phyloP scores from a whole-genome alignment of 2,329 filamentous ascomycete species.

The Colletotrichum salicis region DNA sequence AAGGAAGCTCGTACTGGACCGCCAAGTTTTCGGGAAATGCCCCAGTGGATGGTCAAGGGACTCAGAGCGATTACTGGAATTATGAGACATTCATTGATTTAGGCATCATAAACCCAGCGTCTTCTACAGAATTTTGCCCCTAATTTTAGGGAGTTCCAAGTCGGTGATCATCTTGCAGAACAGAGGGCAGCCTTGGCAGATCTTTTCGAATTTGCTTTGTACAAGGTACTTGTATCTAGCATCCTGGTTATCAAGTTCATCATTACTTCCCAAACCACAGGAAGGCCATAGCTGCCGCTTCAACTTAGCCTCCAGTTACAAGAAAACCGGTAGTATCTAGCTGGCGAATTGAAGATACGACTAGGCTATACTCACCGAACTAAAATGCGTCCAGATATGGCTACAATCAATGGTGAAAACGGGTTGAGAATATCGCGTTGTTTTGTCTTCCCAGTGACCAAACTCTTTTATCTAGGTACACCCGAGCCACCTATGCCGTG shows the following conservation, averaged over 20 bases:
- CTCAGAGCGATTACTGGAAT: constrained; percentile 18
- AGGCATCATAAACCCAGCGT: constrained; percentile 2
- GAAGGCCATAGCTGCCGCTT: too few relatives aligned
- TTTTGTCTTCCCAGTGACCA: too few relatives aligned
- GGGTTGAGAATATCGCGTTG: accelerated
- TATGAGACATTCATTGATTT: constrained; percentile 13
- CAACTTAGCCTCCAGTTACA: too few relatives aligned
- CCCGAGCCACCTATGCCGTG: too few relatives aligned
- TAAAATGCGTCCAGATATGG: too few relatives aligned
- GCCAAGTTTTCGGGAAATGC: neutral
- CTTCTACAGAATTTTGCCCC: neutral
- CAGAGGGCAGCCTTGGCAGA: neutral
- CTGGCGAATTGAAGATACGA: too few relatives aligned
- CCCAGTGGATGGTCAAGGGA: neutral
- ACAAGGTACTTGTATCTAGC: neutral
- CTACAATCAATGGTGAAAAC: too few relatives aligned
- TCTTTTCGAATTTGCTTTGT: neutral
- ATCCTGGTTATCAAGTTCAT: neutral
- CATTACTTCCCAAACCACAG: accelerated
- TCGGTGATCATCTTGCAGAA: neutral
- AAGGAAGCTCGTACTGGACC: neutral
- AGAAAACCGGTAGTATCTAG: too few relatives aligned
- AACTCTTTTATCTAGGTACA: too few relatives aligned
- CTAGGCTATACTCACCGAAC: too few relatives aligned
- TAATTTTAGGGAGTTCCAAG: neutral